These are phyloP conservation scores for Aureoboletus auriporus DNA, from an alignment of 768 basidiomycete genomes.

Conservation along the genomic window DNA sequence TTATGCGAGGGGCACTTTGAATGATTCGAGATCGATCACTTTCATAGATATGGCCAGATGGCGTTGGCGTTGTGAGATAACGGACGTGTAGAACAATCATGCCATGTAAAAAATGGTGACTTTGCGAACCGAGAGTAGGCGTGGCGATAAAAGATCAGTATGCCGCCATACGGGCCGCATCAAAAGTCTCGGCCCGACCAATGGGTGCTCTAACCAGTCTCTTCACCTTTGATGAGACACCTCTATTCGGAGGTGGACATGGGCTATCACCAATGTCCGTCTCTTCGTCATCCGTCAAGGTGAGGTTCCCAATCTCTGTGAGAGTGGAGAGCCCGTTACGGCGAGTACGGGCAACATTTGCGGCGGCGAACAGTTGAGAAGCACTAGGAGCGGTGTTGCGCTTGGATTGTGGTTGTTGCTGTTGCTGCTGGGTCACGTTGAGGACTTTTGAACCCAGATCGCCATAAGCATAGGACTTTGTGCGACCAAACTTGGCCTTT, in stretches of 20 bases:
- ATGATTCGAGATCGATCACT: conserved; percentile 10
- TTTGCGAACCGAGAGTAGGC: conserved; percentile 10
- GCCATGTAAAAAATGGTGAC: conserved; percentile 11
- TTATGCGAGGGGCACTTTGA: conserved; percentile 16
- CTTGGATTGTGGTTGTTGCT: conserved; percentile 44
- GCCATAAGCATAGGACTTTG: conserved; percentile 92
- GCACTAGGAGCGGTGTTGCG: conserved; percentile 65
- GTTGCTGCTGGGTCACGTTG: conserved; percentile 34
- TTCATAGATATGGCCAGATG: conserved; percentile 9
- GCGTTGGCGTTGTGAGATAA: conserved; percentile 13
- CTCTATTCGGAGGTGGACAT: conserved; percentile 75
- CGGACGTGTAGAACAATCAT: conserved; percentile 11
- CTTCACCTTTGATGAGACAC: conserved; percentile 51
- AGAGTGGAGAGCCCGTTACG: conserved; percentile 62
- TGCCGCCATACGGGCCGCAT: conserved; percentile 50
- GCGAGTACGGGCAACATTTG: conserved; percentile 62
- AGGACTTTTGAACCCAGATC: conserved; percentile 50
- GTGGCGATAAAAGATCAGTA: conserved; percentile 32
- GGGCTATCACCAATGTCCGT: conserved; percentile 82
- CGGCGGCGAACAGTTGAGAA: conserved; percentile 61
- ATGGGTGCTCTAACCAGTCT: conserved; percentile 49
- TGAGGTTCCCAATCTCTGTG: conserved; percentile 60
- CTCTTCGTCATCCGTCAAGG: conserved; percentile 69
- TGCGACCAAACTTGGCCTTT: conserved; percentile 80
- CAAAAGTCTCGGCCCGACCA: conserved; percentile 65